Evolutionary conservation across 1,284 basidiomycete species (phyloP).

Genomic region (Lentinula novae-zelandiae): DNA sequence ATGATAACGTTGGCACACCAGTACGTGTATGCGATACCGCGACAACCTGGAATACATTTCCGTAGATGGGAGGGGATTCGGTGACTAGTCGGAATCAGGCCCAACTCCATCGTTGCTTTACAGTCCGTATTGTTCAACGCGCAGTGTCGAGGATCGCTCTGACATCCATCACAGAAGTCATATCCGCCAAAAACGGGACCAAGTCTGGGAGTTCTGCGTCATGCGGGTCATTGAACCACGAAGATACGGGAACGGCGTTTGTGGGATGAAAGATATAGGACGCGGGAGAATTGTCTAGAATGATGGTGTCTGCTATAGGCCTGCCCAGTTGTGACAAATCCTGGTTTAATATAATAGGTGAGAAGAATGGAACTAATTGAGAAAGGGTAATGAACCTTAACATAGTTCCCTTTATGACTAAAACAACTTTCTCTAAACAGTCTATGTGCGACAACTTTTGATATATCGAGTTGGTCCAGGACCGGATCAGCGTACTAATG

Average conservation of each 20-base stretch:
- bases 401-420: conserved; percentile 98
- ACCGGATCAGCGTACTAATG: conserved; percentile 97
- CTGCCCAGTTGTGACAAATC: conserved; percentile 96
- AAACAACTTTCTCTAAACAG: conserved; percentile 98
- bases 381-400: conserved; percentile 69
- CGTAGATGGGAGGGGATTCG: neutral
- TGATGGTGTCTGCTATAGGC: conserved; percentile 90
- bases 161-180: conserved; percentile 74
- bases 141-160: conserved; percentile 87
- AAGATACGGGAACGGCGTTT: conserved; percentile 97
- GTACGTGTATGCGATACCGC: neutral
- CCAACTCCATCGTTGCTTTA: neutral
- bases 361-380: conserved; percentile 9
- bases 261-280: conserved; percentile 99
- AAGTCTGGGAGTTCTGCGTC: conserved; percentile 96
- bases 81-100: neutral
- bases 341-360: conserved; percentile 35
- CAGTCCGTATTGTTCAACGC: conserved; percentile 37
- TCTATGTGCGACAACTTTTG: conserved; percentile 91
- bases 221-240: conserved; percentile 98
- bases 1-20: neutral
- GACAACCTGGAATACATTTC: neutral
- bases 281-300: conserved; percentile 98
- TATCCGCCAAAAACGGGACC: conserved; percentile 89
- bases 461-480: conserved; percentile 92